Evolutionary conservation across 495 filamentous ascomycete genomes (phyloP).

Genomic region (Astrothelium macrocarpum): DNA sequence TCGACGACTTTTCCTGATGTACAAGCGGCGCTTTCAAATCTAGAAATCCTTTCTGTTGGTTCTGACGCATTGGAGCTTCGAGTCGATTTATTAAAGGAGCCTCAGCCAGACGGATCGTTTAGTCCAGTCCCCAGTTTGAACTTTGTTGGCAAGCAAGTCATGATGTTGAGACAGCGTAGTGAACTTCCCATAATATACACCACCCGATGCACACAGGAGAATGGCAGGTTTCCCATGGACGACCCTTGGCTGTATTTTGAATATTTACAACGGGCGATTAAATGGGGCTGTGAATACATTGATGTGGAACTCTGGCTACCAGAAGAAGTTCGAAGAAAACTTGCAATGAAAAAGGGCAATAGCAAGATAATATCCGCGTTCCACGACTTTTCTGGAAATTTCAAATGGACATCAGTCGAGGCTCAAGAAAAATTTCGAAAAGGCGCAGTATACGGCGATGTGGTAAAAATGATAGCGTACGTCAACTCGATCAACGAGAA

Average conservation of each 20-base stretch:
- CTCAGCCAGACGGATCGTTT: conserved; percentile 45
- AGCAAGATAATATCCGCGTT: conserved; percentile 79
- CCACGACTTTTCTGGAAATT: conserved; percentile 73
- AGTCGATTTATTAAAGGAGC: conserved; percentile 71
- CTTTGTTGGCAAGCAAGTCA: conserved; percentile 77
- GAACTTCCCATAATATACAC: conserved; percentile 83
- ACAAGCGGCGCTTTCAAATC: conserved; percentile 68
- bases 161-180: conserved; percentile 70
- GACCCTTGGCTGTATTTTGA: conserved; percentile 62
- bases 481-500: conserved; percentile 69
- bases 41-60: conserved; percentile 76
- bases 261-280: conserved; percentile 67
- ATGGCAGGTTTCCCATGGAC: conserved; percentile 75
- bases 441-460: conserved; percentile 65
- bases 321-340: conserved; percentile 54
- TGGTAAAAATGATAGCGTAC: conserved; percentile 82
- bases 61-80: conserved; percentile 75
- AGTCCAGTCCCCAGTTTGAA: conserved; percentile 61
- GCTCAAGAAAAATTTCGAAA: conserved; percentile 59
- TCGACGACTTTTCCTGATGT: conserved; percentile 83
- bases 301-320: conserved; percentile 81
- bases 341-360: conserved; percentile 62
- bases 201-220: conserved; percentile 67
- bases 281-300: conserved; percentile 82
- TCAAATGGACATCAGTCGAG: conserved; percentile 67